phyloP scores from a whole-genome alignment of 441 rosid genomes.

The Populus hybrid region DNA sequence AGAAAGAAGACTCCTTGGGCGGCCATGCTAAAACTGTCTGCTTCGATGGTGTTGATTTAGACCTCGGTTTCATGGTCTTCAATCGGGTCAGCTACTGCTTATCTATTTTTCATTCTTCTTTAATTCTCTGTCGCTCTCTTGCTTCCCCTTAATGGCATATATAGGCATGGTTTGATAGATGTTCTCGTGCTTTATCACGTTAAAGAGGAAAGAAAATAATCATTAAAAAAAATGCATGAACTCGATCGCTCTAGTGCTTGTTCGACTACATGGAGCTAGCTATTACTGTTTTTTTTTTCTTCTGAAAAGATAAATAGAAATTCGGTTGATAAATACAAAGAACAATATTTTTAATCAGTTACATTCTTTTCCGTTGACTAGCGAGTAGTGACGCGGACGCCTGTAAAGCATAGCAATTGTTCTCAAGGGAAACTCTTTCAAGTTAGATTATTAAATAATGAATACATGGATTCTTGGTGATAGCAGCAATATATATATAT shows the following conservation, averaged over 20 bases:
- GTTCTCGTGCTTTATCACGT: background rate
- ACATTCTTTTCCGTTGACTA: no score
- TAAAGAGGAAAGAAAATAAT: no score
- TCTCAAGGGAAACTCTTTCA: background rate
- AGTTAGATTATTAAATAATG: background rate
- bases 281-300: no score
- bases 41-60: slow-evolving; percentile 62
- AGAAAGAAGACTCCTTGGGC: slow-evolving; percentile 66
- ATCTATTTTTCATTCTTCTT: background rate
- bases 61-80: slow-evolving; percentile 91
- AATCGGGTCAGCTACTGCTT: slow-evolving; percentile 48
- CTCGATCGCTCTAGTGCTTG: no score
- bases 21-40: slow-evolving; percentile 75
- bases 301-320: no score
- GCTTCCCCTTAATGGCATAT: background rate
- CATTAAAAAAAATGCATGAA: no score
- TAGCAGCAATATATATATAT: no score
- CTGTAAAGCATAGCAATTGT: no score
- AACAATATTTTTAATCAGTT: no score
- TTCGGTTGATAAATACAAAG: no score
- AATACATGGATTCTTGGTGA: background rate
- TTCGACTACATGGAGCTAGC: no score
- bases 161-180: background rate
- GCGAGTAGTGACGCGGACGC: no score
- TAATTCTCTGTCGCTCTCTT: background rate